Evolutionary conservation across 1,284 basidiomycete species (phyloP), one percentile per base, ranked within the genome.

Genomic region (Cystobasidium slooffiae): DNA sequence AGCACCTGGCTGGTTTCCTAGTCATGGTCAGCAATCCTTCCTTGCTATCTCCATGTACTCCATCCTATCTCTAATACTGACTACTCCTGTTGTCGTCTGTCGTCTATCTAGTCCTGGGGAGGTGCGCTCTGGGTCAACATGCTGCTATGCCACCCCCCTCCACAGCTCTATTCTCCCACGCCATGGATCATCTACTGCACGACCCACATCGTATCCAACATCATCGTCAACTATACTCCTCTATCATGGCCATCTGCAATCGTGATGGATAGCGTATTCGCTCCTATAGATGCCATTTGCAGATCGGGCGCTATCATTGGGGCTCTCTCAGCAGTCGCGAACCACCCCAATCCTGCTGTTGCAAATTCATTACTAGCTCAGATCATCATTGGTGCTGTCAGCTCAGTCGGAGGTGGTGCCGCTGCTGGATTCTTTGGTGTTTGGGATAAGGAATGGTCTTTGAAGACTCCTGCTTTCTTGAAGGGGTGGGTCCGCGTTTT

Each of bases 181-280:
- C 74, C 74, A 5, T 75, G 74, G 74, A 70, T 75, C 49, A 69
- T 69, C 51, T 75, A 75, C 67, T 68, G 74, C 59, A 51, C 67
- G 14, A 53, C 52, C 16, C 74, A 75, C 43, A 63, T 75, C 47
- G 47, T 31, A 6, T 18, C 68, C 31, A 69, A 67, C 24, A 24
- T 51, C 52, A n/a, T 75, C 44, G 39, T 70, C 67, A 68, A 22
- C 49, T 52, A 47, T 51, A 59, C 47, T 3, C 64, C 55, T 5
- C 24, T 75, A 46, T 58, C 74, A 2, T 65, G 61, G 66, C 68
- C 74, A 6, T 64, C 65, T 6, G 47, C 47, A n/a, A n/a, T 52
- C n/a, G 9, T 69, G 47, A 62, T 69, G 52, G 66, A 69, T 44
- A 56, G 55, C 49, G 24, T 75, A 43, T 75, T 53, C 46, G 68